Base-by-base conservation (phyloP, 1,284 basidiomycete species). In the Moesziomyces antarcticus region DNA sequence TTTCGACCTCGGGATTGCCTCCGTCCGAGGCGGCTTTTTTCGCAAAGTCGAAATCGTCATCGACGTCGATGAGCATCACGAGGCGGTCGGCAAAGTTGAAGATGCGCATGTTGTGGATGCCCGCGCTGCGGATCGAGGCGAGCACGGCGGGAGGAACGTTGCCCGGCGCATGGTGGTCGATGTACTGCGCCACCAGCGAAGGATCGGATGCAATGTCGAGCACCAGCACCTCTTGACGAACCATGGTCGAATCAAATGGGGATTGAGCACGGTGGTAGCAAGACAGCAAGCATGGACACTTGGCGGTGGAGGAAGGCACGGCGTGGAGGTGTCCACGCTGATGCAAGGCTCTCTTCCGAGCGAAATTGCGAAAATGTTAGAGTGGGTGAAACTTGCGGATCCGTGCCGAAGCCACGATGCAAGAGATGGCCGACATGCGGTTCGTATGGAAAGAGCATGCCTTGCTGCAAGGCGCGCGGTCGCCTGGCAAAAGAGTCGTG, bases 51-150 rank as follows among this genome's bases (percentile, higher is more conserved):
- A 71, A 71, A 30, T 65, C 57, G 41, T 71, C 68, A 7, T 71
- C 50, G 2, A 71, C 68, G 47, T 71, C 68, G 57, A 71, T 71
- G 27, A 65, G 52, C 68, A 71, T 71, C 11, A 58, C 62, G 0
- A 71, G 58, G 3, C 68, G 62, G 24, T 65, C 53, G 46, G 68
- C 49, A 46, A 71, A 71, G 45, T 65, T 49, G 44, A 60, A 71
- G 46, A 71, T 71, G 21, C 68, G 61, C 68, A 71, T 71, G 42
- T 65, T 71, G 50, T 65, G 47, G 10, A 71, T 55, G 3, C 68
- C 68, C 5, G 61, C 60, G 2, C 53, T 60, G 14, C 52, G 49
- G 48, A 71, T 71, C 43, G 68, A 71, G 3, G 64, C 68, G 50
- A 71, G 41, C 41, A 71, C 56, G 20, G 68, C 13, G 16, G 22